Evolutionary conservation across 768 basidiomycete species (phyloP).

Genomic region (Mycena sanguinolenta): DNA sequence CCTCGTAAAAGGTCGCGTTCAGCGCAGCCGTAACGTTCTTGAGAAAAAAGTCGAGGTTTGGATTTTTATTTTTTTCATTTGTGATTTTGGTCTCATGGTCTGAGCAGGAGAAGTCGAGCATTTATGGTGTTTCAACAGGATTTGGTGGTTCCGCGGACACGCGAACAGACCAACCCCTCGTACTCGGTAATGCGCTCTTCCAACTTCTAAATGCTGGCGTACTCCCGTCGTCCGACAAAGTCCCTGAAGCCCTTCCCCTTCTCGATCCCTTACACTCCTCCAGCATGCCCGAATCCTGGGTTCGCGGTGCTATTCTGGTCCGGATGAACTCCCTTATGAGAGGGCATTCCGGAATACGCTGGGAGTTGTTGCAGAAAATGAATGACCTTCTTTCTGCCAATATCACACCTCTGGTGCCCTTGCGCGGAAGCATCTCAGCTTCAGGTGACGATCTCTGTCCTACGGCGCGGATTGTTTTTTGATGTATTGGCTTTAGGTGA

Average conservation of each 20-base stretch:
- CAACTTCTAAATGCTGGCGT: conserved; percentile 88
- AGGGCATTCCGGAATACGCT: conserved; percentile 89
- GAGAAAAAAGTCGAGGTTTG: conserved; percentile 65
- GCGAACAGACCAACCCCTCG: conserved; percentile 78
- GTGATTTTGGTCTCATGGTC: background rate
- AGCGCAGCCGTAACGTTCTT: conserved; percentile 75
- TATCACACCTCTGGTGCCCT: conserved; percentile 84
- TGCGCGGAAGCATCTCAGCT: conserved; percentile 69
- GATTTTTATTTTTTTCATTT: background rate
- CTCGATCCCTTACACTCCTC: conserved; percentile 75
- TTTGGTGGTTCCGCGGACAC: conserved; percentile 94
- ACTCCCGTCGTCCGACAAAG: conserved; percentile 68
- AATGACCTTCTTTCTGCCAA: conserved; percentile 76
- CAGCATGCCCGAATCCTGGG: conserved; percentile 88
- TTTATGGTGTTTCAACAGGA: conserved; percentile 88
- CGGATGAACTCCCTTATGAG: conserved; percentile 92
- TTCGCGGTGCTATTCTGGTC: conserved; percentile 87
- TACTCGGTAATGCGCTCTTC: conserved; percentile 85
- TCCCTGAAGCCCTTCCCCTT: conserved; percentile 72
- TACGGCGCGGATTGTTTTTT: no score
- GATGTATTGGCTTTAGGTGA: conserved; percentile 85
- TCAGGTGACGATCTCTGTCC: no score
- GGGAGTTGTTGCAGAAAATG: conserved; percentile 86
- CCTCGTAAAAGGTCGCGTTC: conserved; percentile 63
- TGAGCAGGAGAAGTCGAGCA: conserved; percentile 67